Evolutionary conservation across 352 stramenopile genomes (phyloP), one percentile per base, ranked within the genome.

Genomic region (Pythium aquatile): DNA sequence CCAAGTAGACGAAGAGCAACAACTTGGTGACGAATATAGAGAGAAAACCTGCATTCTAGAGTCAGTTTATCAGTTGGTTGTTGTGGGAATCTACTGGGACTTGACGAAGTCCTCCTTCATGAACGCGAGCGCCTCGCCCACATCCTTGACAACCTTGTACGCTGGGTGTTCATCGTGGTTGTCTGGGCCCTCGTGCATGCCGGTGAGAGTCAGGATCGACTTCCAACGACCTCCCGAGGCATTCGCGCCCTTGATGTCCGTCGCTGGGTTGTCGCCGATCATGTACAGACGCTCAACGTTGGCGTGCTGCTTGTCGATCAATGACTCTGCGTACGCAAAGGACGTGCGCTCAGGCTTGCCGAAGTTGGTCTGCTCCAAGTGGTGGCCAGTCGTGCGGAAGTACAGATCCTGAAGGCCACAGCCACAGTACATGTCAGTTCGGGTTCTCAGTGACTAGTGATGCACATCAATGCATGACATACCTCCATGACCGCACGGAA

Each of bases 241-340:
- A 35, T 94, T 93, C 17, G 87, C 87, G 8, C 87, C 87, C 52
- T 87, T 79, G 72, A 95, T 90, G 53, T 95, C 87, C 14, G 87
- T 94, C 63, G 70, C 73, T 1, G 87, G 85, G 69, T 95, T 95
- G 71, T 95, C 87, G 49, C 87, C 87, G 28, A 95, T 76, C 87
- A 95, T 95, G 75, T 95, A 95, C 61, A 95, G 86, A 40, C 77
- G 72, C 52, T 90, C 69, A 5, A 94, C 79, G 40, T 85, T 61
- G 26, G 63, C 66, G 72, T 85, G 78, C 58, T 95, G 87, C 29
- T 68, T 67, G 58, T 91, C 83, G 42, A 95, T 86, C 29, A 94
- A 73, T 46, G 73, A 78, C 78, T 93, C 87, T 1, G 82, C 83
- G 69, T 89, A 95, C 33, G 64, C 35, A 56, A 90, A 95, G 30